These are phyloP conservation scores for Aureobasidium subglaciale DNA, from an alignment of 2,329 filamentous ascomycete species.

Conservation along the genomic window DNA sequence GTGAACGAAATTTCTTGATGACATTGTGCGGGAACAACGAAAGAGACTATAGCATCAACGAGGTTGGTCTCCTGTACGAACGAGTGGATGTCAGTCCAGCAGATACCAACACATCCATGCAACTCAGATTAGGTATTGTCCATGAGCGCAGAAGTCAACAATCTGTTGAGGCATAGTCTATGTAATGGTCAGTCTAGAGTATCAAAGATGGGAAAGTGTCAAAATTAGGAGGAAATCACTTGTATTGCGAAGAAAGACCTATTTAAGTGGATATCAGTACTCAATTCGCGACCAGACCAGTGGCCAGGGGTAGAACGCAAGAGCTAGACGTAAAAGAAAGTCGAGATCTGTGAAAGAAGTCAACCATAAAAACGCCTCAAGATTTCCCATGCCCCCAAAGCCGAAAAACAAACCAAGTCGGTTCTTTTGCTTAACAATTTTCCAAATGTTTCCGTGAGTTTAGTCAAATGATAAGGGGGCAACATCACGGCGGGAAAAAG, in stretches of 20 bases:
- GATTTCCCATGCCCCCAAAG: background rate
- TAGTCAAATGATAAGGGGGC: background rate
- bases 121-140: too few species aligned
- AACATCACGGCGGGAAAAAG: background rate
- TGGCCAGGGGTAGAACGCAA: background rate
- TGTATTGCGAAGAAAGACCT: background rate
- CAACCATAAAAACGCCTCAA: background rate
- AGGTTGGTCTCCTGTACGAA: too few species aligned
- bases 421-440: background rate
- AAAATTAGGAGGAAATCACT: background rate
- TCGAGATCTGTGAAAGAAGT: background rate
- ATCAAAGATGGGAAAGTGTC: background rate
- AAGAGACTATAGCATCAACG: too few species aligned
- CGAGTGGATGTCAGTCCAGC: too few species aligned
- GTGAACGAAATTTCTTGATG: too few species aligned
- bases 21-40: too few species aligned
- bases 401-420: background rate
- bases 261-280: background rate
- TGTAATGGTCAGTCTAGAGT: too few species aligned
- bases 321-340: background rate
- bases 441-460: background rate
- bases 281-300: slow-evolving; percentile 1
- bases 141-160: too few species aligned
- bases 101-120: too few species aligned
- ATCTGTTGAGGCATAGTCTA: too few species aligned